Percentiles rank a stretch among this genome's conserved stretches.
Evolutionary conservation across 2,329 filamentous ascomycete genomes (phyloP).

Genomic region (Alternaria viburni): DNA sequence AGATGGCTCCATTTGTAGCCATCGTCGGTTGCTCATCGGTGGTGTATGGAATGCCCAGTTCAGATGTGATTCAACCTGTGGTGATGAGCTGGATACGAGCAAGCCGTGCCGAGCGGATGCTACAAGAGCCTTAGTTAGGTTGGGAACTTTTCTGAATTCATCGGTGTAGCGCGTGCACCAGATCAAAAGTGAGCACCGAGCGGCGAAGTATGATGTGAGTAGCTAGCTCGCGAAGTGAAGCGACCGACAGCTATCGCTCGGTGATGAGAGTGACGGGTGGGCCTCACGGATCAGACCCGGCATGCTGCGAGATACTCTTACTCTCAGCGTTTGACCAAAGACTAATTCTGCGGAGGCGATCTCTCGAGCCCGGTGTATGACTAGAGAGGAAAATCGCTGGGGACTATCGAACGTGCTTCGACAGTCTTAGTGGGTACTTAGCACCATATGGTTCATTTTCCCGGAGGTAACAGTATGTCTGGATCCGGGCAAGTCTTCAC

Average conservation of each 20-base stretch:
- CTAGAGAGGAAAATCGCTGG: not conserved
- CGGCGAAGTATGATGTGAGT: slow-evolving; percentile 12
- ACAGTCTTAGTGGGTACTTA: not conserved
- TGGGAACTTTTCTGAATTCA: not conserved
- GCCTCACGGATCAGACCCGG: not conserved
- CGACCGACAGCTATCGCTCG: not conserved
- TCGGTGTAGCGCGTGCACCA: not conserved
- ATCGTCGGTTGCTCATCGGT: not conserved
- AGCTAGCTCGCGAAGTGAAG: not conserved
- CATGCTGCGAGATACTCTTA: not conserved
- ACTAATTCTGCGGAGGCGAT: not conserved
- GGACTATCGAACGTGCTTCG: not conserved
- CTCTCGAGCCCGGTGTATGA: not conserved
- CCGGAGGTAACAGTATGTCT: not conserved
- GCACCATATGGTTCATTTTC: not conserved
- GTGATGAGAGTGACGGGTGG: not conserved
- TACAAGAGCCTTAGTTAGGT: not conserved
- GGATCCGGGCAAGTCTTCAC: not conserved
- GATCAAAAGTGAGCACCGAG: not conserved
- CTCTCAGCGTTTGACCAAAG: not conserved
- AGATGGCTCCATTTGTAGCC: not conserved
- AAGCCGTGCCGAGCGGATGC: not conserved
- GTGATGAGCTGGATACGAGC: not conserved
- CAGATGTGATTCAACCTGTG: not conserved
- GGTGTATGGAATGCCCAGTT: not conserved